A percentile compares a stretch with the other conserved stretches of the same genome.
phyloP scores from a whole-genome alignment of 169 alveolate species.

The Eimeria zaria region DNA sequence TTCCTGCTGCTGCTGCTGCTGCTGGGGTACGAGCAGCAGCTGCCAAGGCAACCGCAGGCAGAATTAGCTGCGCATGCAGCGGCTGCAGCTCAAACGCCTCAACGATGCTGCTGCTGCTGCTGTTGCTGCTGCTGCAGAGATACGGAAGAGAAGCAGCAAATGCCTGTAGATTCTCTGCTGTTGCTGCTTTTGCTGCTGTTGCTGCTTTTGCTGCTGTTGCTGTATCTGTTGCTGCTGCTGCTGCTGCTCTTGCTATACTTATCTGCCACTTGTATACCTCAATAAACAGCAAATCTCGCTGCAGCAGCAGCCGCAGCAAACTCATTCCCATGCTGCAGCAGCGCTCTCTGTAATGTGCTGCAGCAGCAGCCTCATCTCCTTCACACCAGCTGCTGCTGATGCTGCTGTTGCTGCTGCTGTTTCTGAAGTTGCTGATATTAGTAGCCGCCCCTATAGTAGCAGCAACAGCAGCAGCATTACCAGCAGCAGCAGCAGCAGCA shows the following conservation, averaged over 20 bases:
- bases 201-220: neutral
- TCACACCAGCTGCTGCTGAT: conserved; percentile 1
- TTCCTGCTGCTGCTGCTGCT: conserved; percentile 50
- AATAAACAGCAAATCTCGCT: conserved; percentile 77
- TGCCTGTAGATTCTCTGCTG: neutral
- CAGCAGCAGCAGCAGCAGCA: conserved; percentile 21
- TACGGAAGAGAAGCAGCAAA: conserved; percentile 3
- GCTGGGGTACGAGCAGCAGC: neutral
- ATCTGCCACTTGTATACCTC: conserved; percentile 49
- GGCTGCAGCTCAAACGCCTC: conserved; percentile 74
- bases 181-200: neutral
- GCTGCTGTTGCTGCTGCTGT: conserved; percentile 76
- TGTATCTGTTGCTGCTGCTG: conserved; percentile 43
- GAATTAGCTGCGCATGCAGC: conserved; percentile 53
- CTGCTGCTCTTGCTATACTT: conserved; percentile 67
- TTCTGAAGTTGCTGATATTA: too few species aligned
- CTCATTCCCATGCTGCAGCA: conserved; percentile 60
- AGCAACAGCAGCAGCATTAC: neutral
- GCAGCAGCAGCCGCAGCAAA: conserved; percentile 80
- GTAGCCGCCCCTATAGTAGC: too few species aligned
- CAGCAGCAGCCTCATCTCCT: conserved; percentile 38
- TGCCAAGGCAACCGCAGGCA: conserved; percentile 40
- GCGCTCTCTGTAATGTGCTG: conserved; percentile 51
- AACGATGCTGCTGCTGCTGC: conserved; percentile 39
- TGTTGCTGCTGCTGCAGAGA: conserved; percentile 48